Percentiles rank a stretch among this genome's conserved stretches.
phyloP scores from a whole-genome alignment of 2,329 filamentous ascomycete species.

The Fusarium sp. region DNA sequence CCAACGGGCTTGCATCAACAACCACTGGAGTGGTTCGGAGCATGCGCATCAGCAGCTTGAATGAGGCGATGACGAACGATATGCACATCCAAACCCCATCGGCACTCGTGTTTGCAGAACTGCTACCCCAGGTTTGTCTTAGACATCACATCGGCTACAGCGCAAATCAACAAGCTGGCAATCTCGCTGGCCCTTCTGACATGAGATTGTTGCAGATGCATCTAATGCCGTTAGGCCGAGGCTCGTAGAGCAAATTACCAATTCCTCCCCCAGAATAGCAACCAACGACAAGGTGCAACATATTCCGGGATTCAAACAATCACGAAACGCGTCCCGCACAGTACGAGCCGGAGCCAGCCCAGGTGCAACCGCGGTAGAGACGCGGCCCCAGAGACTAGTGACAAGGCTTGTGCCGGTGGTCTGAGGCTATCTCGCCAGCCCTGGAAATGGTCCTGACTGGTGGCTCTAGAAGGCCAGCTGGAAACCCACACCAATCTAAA shows the following conservation, averaged over 20 bases:
- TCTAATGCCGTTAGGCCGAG: constrained; percentile 29
- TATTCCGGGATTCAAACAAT: neutral
- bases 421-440: constrained; percentile 10
- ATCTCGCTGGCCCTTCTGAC: neutral
- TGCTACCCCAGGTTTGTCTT: constrained; percentile 32
- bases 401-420: constrained; percentile 26
- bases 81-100: constrained; percentile 3
- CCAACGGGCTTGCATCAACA: constrained; percentile 29
- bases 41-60: constrained; percentile 6
- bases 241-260: constrained; percentile 2
- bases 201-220: constrained; percentile 8
- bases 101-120: constrained; percentile 3
- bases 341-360: neutral
- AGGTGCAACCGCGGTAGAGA: neutral
- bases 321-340: neutral
- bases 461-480: constrained; percentile 8
- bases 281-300: constrained; percentile 1
- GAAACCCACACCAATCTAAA: constrained; percentile 29
- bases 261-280: constrained; percentile 5
- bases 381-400: neutral
- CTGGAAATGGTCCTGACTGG: constrained; percentile 26
- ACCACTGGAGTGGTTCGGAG: neutral
- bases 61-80: constrained; percentile 5
- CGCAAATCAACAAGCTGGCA: constrained; percentile 15
- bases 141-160: constrained; percentile 13